phyloP scores from a whole-genome alignment of 2,329 filamentous ascomycete species.

The Pseudogymnoascus sp. region DNA sequence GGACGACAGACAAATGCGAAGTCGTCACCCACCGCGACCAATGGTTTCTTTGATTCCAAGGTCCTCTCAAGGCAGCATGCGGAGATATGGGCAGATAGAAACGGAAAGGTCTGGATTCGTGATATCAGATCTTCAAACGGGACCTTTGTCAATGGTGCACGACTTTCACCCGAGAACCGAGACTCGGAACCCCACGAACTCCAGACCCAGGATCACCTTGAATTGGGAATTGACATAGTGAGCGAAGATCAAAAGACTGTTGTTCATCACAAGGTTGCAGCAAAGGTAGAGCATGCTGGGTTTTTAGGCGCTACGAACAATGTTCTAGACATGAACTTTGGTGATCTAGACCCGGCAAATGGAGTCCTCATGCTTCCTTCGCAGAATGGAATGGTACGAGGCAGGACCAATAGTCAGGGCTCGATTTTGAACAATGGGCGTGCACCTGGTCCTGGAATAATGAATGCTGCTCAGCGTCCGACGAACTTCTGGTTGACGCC shows the following conservation, averaged over 20 bases:
- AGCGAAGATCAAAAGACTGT: constrained; percentile 98
- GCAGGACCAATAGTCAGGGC: constrained; percentile 60
- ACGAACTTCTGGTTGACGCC: constrained; percentile 80
- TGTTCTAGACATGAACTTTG: constrained; percentile 82
- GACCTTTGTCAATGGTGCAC: constrained; percentile 90
- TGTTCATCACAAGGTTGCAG: constrained; percentile 95
- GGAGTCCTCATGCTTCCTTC: constrained; percentile 63
- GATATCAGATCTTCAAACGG: constrained; percentile 99
- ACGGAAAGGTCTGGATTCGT: constrained; percentile 86
- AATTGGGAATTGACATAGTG: constrained; percentile 96
- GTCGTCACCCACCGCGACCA: constrained; percentile 80
- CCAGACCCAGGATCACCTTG: constrained; percentile 81
- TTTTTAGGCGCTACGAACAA: constrained; percentile 68
- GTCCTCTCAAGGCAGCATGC: constrained; percentile 93
- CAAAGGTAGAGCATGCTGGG: constrained; percentile 92
- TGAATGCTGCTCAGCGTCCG: constrained; percentile 62
- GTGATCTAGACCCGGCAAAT: constrained; percentile 77
- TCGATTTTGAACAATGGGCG: constrained; percentile 55
- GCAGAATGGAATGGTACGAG: constrained; percentile 59
- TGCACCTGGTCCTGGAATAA: constrained; percentile 44
- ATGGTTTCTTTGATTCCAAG: constrained; percentile 97
- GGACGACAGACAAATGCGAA: constrained; percentile 96
- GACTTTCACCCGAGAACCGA: constrained; percentile 85
- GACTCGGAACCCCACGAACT: constrained; percentile 95
- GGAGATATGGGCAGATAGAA: constrained; percentile 82